A percentile compares a stretch with the other conserved stretches of the same genome.
phyloP scores from a whole-genome alignment of 495 filamentous ascomycete species.

The Polyplosphaeria fusca region DNA sequence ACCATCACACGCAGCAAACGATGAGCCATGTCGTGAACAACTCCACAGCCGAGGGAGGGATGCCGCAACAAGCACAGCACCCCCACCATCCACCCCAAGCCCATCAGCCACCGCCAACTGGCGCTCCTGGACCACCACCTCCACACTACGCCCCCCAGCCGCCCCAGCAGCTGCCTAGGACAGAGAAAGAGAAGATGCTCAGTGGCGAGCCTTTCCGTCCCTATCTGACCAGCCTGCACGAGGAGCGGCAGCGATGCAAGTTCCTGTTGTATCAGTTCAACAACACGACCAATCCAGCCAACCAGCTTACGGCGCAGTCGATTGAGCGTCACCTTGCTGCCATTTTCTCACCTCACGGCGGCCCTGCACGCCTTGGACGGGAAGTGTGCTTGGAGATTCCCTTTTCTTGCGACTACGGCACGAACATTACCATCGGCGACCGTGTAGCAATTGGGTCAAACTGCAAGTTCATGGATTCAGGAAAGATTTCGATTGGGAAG shows the following conservation, averaged over 20 bases:
- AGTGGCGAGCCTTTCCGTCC: slow-evolving; percentile 76
- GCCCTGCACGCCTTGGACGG: slow-evolving; percentile 55
- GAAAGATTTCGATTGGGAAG: slow-evolving; percentile 69
- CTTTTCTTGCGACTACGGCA: slow-evolving; percentile 93
- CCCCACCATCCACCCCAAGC: slow-evolving; percentile 7
- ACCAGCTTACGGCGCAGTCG: slow-evolving; percentile 72
- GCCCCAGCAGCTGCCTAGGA: slow-evolving; percentile 45
- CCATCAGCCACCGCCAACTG: background rate
- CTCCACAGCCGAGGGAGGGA: slow-evolving; percentile 27
- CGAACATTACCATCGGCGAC: slow-evolving; percentile 86
- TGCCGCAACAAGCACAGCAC: slow-evolving; percentile 26
- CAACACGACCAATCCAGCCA: slow-evolving; percentile 74
- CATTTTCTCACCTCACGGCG: slow-evolving; percentile 49
- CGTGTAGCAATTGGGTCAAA: slow-evolving; percentile 82
- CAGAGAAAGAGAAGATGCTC: slow-evolving; percentile 94
- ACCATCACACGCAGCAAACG: slow-evolving; percentile 27
- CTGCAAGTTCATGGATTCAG: slow-evolving; percentile 82
- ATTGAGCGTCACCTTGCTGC: slow-evolving; percentile 76
- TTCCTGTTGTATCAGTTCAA: slow-evolving; percentile 86
- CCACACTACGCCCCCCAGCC: slow-evolving; percentile 34
- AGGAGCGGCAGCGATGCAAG: slow-evolving; percentile 85
- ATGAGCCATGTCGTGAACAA: slow-evolving; percentile 23
- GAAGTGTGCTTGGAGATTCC: slow-evolving; percentile 81
- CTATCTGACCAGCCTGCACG: slow-evolving; percentile 70
- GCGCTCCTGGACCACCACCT: slow-evolving; percentile 16